A percentile compares a stretch with the other conserved stretches of the same genome.
phyloP scores from a whole-genome alignment of 2,329 filamentous ascomycete species.

The Phialemoniopsis sp. region DNA sequence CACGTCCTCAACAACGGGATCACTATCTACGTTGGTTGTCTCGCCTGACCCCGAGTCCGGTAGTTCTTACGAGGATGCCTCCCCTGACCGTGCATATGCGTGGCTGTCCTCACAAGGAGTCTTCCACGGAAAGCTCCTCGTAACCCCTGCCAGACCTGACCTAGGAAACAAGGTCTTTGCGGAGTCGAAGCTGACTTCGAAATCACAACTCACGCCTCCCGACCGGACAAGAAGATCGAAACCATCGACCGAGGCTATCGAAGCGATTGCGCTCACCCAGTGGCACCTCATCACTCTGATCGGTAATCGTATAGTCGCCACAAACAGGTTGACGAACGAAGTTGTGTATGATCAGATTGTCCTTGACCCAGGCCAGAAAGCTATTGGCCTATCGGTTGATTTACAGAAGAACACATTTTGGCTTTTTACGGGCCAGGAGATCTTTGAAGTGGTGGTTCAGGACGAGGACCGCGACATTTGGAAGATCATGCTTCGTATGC shows the following conservation, averaged over 20 bases:
- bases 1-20: slow-evolving; percentile 48
- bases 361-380: slow-evolving; percentile 72
- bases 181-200: slow-evolving; percentile 73
- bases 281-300: slow-evolving; percentile 88
- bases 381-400: slow-evolving; percentile 83
- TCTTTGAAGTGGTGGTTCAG: slow-evolving; percentile 87
- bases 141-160: slow-evolving; percentile 54
- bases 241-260: slow-evolving; percentile 43
- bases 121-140: slow-evolving; percentile 76
- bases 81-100: slow-evolving; percentile 72
- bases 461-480: slow-evolving; percentile 92
- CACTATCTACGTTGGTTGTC: slow-evolving; percentile 65
- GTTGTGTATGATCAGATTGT: slow-evolving; percentile 86
- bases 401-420: slow-evolving; percentile 95
- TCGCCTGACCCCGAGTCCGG: slow-evolving; percentile 64
- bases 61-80: slow-evolving; percentile 48
- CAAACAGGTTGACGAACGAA: slow-evolving; percentile 81
- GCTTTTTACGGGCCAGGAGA: slow-evolving; percentile 87
- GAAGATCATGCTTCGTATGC: slow-evolving; percentile 84
- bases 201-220: slow-evolving; percentile 67
- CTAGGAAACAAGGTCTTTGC: slow-evolving; percentile 73
- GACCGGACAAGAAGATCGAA: slow-evolving; percentile 33
- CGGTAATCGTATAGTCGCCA: slow-evolving; percentile 76
- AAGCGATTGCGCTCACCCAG: slow-evolving; percentile 80
- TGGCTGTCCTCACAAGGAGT: slow-evolving; percentile 89